Evolutionary conservation across 805 yeast species (phyloP).

Genomic region (Saturnispora halmiae): DNA sequence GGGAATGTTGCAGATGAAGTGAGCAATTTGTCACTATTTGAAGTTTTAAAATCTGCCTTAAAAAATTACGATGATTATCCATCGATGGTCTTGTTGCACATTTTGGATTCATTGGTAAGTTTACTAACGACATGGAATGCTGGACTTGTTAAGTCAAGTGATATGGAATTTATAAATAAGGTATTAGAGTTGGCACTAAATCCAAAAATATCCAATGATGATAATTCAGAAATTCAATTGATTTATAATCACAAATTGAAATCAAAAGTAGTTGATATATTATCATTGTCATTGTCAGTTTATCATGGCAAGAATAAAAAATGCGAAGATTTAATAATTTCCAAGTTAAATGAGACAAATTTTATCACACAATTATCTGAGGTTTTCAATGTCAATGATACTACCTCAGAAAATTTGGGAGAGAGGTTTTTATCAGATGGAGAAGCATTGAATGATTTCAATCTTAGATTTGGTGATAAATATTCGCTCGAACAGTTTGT

Average conservation of each 20-base stretch:
- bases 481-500: conserved; percentile 44
- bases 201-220: conserved; percentile 22
- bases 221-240: conserved; percentile 31
- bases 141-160: conserved; percentile 42
- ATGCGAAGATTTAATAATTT: conserved; percentile 33
- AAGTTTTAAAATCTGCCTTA: conserved; percentile 47
- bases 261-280: conserved; percentile 64
- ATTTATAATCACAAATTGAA: conserved; percentile 47
- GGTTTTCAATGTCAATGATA: conserved; percentile 28
- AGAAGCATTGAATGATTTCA: conserved; percentile 38
- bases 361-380: conserved; percentile 33
- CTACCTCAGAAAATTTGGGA: conserved; percentile 13
- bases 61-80: conserved; percentile 47
- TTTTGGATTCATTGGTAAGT: conserved; percentile 62
- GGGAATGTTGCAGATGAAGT: conserved; percentile 12
- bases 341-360: conserved; percentile 15
- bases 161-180: conserved; percentile 36
- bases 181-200: conserved; percentile 23
- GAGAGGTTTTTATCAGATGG: no score
- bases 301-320: conserved; percentile 32
- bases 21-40: conserved; percentile 38
- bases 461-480: conserved; percentile 27
- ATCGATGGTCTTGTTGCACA: conserved; percentile 51
- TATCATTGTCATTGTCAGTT: conserved; percentile 63
- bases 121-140: conserved; percentile 76